Conservation (phyloP, 768 basidiomycete species). For the Phaffia australis region DNA sequence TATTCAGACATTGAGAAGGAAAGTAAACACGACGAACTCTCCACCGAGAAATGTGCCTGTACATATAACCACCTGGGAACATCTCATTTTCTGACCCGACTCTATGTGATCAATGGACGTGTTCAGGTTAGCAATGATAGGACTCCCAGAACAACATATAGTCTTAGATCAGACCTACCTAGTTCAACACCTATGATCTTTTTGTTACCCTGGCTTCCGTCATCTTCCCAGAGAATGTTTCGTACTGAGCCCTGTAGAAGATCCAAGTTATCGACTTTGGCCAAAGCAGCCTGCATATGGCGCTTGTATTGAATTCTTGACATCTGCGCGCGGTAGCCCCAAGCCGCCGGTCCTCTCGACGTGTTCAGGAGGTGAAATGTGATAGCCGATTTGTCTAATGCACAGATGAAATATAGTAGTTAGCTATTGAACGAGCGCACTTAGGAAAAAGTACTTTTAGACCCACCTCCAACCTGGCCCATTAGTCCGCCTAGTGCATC, state of each 20-base stretch:
- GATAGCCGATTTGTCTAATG: slow-evolving; percentile 69
- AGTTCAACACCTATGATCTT: slow-evolving; percentile 54
- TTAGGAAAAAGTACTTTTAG: not conserved
- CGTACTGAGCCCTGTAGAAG: slow-evolving; percentile 64
- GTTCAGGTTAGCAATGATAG: no score
- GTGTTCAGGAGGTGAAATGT: slow-evolving; percentile 77
- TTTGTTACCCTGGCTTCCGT: slow-evolving; percentile 27
- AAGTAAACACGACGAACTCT: slow-evolving; percentile 39
- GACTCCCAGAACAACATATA: no score
- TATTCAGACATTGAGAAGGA: not conserved
- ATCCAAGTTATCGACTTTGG: slow-evolving; percentile 57
- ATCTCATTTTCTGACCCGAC: slow-evolving; percentile 41
- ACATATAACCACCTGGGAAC: slow-evolving; percentile 73
- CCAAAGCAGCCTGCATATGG: slow-evolving; percentile 63
- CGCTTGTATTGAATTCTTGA: slow-evolving; percentile 72
- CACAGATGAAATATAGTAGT: not conserved
- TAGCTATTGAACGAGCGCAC: not conserved
- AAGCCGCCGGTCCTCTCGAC: slow-evolving; percentile 79
- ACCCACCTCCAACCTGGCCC: slow-evolving; percentile 65
- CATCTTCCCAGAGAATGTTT: slow-evolving; percentile 42
- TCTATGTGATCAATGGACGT: not conserved
- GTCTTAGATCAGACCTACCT: slow-evolving; percentile 40
- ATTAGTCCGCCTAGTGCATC: slow-evolving; percentile 83
- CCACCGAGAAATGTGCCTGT: slow-evolving; percentile 86
- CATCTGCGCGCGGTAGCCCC: slow-evolving; percentile 84